Percentiles rank a stretch among this genome's conserved stretches.
Evolutionary conservation across 176 grass and related monocot genomes (phyloP).

Genomic region (Zea luxurians): DNA sequence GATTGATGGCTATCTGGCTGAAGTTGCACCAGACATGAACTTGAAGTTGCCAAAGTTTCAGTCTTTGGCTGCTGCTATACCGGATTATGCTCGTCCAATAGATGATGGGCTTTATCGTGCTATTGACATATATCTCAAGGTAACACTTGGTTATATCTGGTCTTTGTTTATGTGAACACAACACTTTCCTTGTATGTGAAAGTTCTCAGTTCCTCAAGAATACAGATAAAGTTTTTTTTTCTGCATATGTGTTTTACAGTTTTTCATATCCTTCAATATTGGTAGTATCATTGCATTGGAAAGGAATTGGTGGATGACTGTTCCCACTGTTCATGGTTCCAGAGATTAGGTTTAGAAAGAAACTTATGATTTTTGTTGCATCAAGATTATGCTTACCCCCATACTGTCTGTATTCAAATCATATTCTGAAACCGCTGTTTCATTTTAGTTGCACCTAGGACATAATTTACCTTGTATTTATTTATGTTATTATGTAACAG

Average conservation of each 20-base stretch:
- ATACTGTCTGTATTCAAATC: background rate
- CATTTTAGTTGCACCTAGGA: background rate
- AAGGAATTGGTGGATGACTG: background rate
- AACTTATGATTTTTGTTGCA: background rate
- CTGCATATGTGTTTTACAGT: background rate
- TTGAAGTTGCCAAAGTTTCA: slow-evolving; percentile 63
- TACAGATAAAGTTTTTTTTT: background rate
- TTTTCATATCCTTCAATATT: slow-evolving; percentile 15
- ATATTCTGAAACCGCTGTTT: background rate
- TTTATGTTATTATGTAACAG: background rate
- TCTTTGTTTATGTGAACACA: background rate
- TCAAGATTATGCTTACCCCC: background rate
- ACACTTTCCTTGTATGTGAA: background rate
- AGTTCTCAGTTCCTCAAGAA: background rate
- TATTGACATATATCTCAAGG: slow-evolving; percentile 88
- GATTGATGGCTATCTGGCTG: slow-evolving; percentile 83
- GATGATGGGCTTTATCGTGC: slow-evolving; percentile 84
- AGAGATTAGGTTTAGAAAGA: background rate
- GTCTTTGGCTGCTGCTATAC: slow-evolving; percentile 69
- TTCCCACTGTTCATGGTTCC: background rate
- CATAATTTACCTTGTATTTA: background rate
- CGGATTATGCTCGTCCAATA: slow-evolving; percentile 72
- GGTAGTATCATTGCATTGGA: background rate
- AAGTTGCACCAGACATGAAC: slow-evolving; percentile 81
- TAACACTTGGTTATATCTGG: slow-evolving; percentile 28